A percentile compares a stretch with the other conserved stretches of the same genome.
These are phyloP conservation scores for Penicillium antarcticum DNA, from an alignment of 495 filamentous ascomycete genomes.

Conservation along the genomic window DNA sequence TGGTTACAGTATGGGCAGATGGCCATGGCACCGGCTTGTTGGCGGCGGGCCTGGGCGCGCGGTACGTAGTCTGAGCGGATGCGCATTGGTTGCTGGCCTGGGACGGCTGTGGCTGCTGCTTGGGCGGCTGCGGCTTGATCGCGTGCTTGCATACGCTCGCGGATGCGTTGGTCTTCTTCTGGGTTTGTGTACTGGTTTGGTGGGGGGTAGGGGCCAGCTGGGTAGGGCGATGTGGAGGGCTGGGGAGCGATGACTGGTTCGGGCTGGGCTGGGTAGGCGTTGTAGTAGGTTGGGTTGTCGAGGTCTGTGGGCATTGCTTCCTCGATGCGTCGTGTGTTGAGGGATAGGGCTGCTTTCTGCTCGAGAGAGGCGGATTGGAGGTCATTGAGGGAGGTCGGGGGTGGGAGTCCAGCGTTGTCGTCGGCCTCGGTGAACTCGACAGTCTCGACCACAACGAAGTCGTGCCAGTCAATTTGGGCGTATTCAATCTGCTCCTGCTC, in stretches of 20 bases:
- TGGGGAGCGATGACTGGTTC: constrained; percentile 19
- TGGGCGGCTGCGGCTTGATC: constrained; percentile 74
- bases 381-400: constrained; percentile 83
- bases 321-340: constrained; percentile 83
- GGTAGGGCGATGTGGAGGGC: constrained; percentile 31
- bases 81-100: constrained; percentile 71
- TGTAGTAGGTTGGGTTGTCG: constrained; percentile 55
- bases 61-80: constrained; percentile 93
- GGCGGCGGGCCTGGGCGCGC: constrained; percentile 67
- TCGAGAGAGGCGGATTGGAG: constrained; percentile 91
- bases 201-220: constrained; percentile 34
- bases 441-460: constrained; percentile 94
- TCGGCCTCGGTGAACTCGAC: constrained; percentile 90
- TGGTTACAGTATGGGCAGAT: constrained; percentile 94
- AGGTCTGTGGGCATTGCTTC: constrained; percentile 90
- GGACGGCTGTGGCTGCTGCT: constrained; percentile 64
- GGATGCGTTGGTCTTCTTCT: constrained; percentile 64
- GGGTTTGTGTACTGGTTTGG: constrained; percentile 47
- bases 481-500: constrained; percentile 83
- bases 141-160: constrained; percentile 65
- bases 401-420: constrained; percentile 80
- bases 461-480: constrained; percentile 95
- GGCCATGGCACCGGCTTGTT: constrained; percentile 62
- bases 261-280: constrained; percentile 41
- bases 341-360: constrained; percentile 85